Conservation (phyloP, 1,284 basidiomycete species). For the Lignosus rhinocerotis region DNA sequence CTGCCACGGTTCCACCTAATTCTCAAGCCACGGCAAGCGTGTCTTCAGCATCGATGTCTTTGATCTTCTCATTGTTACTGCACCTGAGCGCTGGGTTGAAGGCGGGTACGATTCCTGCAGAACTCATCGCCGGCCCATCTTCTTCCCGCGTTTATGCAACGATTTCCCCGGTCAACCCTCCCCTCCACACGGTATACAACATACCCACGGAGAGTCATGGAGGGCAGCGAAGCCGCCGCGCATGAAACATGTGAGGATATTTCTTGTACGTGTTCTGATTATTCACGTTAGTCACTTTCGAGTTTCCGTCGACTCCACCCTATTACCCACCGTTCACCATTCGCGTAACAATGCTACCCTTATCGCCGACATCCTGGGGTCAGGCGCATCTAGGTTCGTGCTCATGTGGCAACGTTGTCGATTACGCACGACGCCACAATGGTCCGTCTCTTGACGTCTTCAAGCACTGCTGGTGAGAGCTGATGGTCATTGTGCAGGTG, state of each 20-base stretch:
- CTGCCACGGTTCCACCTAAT: no score
- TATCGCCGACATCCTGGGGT: not conserved
- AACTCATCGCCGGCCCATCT: not conserved
- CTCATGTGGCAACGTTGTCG: not conserved
- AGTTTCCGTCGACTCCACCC: not conserved
- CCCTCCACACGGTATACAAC: not conserved
- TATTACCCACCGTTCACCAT: not conserved
- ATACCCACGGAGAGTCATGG: not conserved
- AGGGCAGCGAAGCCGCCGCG: no score
- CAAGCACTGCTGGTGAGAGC: not conserved
- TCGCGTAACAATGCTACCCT: not conserved
- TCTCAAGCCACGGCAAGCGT: not conserved
- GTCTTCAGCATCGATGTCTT: not conserved
- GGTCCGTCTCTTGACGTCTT: conserved; percentile 1
- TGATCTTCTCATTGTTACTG: not conserved
- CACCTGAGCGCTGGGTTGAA: not conserved
- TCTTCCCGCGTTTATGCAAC: not conserved
- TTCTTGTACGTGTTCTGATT: not conserved
- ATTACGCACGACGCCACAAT: not conserved
- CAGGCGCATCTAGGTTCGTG: not conserved
- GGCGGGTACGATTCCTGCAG: not conserved
- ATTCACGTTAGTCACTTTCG: not conserved
- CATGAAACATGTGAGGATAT: not conserved
- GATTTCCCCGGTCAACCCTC: not conserved
- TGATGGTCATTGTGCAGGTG: not conserved